Base-by-base conservation (phyloP, 2,329 filamentous ascomycete species). In the Pseudonectria buxi region DNA sequence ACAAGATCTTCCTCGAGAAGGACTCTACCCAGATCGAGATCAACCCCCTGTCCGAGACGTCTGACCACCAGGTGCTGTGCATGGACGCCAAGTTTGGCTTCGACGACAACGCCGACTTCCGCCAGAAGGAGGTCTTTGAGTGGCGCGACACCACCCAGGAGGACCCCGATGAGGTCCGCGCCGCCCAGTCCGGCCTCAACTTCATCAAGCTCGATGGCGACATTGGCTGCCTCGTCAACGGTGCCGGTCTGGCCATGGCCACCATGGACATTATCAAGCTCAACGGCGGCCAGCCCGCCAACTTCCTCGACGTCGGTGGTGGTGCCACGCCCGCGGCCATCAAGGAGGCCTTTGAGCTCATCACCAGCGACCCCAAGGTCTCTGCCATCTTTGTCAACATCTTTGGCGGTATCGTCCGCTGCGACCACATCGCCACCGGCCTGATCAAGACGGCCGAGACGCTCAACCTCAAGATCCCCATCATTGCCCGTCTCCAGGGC, bases 241-340 rank as follows among this genome's bases (percentile, higher is more conserved):
- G 92, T 63, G 92, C 92, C 57, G 92, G 92, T 72, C 84, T 98
- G 51, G 92, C 92, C 69, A 98, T 98, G 92, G 92, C 92, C 46
- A 98, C 92, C 63, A 98, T 98, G 92, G 92, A 98, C 68, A 96
- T 98, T 67, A 98, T 98, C 78, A 96, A 98, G 81, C 79, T 98
- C 46, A 98, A 96, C 71, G 92, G 92, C 54, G 92, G 92, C 47
- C 74, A 79, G 59, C 92, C 92, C 45, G 92, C 92, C 55, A 98
- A 98, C 80, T 98, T 98, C 81, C 76, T 98, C 54, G 92, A 98
- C 63, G 92, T 98, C 53, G 92, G 92, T 59, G 92, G 92, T 64
- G 92, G 92, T 73, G 92, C 92, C 51, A 98, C 92, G 42, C 89
- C 92, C 24, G 83, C 89, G 50, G 92, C 92, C 55, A 98, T 98